Conservation (phyloP, 2,329 filamentous ascomycete genomes). For the Sclerotinia sclerotiorum region DNA sequence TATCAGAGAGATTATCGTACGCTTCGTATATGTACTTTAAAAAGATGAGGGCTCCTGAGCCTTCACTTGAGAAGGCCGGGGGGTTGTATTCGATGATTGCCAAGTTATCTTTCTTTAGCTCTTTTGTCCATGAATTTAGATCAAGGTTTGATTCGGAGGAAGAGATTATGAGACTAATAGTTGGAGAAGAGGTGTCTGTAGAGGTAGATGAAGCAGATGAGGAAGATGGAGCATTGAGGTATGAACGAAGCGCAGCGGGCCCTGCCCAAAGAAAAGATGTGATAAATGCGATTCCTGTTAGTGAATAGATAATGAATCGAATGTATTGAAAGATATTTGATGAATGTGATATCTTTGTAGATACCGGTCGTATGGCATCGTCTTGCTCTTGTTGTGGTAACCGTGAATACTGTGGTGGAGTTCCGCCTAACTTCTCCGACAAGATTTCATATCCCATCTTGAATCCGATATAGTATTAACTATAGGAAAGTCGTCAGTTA, state of each 20-base stretch:
- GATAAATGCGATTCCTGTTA: slow-evolving; percentile 11
- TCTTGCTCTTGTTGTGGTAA: slow-evolving; percentile 6
- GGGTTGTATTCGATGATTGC: background rate
- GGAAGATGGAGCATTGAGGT: slow-evolving; percentile 1
- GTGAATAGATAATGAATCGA: slow-evolving; percentile 7
- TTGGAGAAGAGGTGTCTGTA: slow-evolving; percentile 10
- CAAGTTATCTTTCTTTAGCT: background rate
- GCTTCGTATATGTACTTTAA: slow-evolving; percentile 1
- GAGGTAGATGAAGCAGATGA: background rate
- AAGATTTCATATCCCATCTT: background rate
- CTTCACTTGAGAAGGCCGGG: background rate
- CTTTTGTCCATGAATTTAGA: background rate
- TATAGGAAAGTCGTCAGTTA: too few relatives aligned
- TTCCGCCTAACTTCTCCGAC: background rate
- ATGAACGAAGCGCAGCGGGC: background rate
- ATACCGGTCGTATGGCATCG: background rate
- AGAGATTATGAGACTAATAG: slow-evolving; percentile 7
- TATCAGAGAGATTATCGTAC: background rate
- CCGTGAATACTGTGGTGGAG: background rate
- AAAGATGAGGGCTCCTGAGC: slow-evolving; percentile 3
- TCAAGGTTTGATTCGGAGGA: background rate
- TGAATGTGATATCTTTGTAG: background rate
- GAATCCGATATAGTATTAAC: background rate
- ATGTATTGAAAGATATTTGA: background rate
- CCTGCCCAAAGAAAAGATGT: slow-evolving; percentile 13